phyloP scores from a whole-genome alignment of 306 rosid genomes.

The Rosa lucieae region DNA sequence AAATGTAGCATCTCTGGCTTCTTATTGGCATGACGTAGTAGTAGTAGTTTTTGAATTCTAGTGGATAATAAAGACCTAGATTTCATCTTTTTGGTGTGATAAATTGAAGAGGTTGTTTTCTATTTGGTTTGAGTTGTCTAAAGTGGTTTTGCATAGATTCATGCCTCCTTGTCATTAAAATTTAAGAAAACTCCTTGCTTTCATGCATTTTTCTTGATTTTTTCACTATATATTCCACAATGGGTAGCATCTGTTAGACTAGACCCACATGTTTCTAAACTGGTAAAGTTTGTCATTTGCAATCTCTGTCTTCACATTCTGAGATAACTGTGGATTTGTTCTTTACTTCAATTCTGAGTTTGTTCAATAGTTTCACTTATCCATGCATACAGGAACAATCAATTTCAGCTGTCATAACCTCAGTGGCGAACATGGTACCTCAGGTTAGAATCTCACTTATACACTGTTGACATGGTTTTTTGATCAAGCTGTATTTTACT shows the following conservation, averaged over 20 bases:
- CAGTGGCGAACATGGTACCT: constrained; percentile 83
- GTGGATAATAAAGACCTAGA: neutral
- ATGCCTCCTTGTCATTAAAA: neutral
- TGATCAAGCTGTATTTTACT: neutral
- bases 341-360: constrained; percentile 1
- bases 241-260: neutral
- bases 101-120: neutral
- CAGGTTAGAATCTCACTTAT: constrained; percentile 60
- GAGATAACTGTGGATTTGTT: neutral
- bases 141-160: neutral
- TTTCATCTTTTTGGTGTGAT: neutral
- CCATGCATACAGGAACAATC: constrained; percentile 75
- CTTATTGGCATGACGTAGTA: neutral
- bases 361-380: constrained; percentile 14
- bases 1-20: constrained; percentile 15
- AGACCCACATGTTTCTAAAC: neutral
- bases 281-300: constrained; percentile 4
- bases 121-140: neutral
- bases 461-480: neutral
- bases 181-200: neutral
- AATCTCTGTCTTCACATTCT: neutral
- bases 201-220: neutral
- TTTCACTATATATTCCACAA: neutral
- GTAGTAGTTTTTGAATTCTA: neutral
- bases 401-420: constrained; percentile 70